A percentile compares a stretch with the other conserved stretches of the same genome.
Evolutionary conservation across 116 monocot species (phyloP).

Genomic region (Posidonia oceanica): DNA sequence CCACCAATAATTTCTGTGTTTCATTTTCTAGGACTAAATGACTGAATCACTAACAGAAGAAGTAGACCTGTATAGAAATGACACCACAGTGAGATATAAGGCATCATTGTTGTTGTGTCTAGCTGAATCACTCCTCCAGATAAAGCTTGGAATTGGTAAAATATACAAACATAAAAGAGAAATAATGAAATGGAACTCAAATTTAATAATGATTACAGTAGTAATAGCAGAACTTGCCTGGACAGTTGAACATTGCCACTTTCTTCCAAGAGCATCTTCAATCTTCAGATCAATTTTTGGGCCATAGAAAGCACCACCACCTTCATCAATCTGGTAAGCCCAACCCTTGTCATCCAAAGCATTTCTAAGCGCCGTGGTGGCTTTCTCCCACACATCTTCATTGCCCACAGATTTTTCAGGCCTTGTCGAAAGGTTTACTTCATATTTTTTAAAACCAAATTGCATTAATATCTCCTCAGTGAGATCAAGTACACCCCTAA

Average conservation of each 20-base stretch:
- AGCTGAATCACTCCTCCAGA: too few relatives aligned
- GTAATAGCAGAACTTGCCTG: conserved; percentile 33
- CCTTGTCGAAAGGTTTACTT: conserved; percentile 87
- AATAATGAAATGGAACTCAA: neutral
- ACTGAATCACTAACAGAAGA: too few relatives aligned
- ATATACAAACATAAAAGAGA: too few relatives aligned
- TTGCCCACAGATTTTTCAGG: conserved; percentile 80
- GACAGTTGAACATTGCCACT: conserved; percentile 96
- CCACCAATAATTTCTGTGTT: too few relatives aligned
- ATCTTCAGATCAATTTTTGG: conserved; percentile 97
- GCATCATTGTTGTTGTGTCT: too few relatives aligned
- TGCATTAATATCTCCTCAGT: conserved; percentile 83
- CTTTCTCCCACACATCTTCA: conserved; percentile 85
- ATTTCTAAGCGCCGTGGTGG: conserved; percentile 64
- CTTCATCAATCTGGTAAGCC: conserved; percentile 88
- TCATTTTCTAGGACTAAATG: too few relatives aligned
- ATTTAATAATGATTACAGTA: neutral
- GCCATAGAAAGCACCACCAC: conserved; percentile 98
- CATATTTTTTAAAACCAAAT: conserved; percentile 78
- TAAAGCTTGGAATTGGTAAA: neutral
- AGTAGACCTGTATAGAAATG: too few relatives aligned
- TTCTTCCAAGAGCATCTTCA: conserved; percentile 89
- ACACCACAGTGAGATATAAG: too few relatives aligned
- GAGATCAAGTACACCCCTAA: conserved; percentile 83
- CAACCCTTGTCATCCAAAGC: conserved; percentile 90